Base-by-base conservation (phyloP, 345 rosid species). In the Moricandia arvensis region DNA sequence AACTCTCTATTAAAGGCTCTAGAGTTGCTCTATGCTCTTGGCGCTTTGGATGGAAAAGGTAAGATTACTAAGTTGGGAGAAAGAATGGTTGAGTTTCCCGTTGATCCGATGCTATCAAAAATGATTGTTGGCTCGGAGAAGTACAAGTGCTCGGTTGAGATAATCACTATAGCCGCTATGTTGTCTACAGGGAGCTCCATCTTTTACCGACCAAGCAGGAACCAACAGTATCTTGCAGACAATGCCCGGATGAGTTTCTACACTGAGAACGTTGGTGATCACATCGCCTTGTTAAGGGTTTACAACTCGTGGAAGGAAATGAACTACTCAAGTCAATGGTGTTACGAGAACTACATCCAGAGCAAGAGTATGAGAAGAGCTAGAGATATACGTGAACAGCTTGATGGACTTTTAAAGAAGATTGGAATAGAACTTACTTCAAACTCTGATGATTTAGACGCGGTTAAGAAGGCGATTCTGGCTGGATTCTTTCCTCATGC, bases 301-400 rank as follows among this genome's bases (percentile, higher is more conserved):
- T 95, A 87, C 80, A 84, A 76, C 74, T 80, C 96, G 17, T 95
- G 99, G 99, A 89, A 85, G 84, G 97, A 92, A 75, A 84, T 87
- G 66, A 90, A 95, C 82, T 90, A 77, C 80, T 88, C 96, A 2
- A 89, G 91, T 0, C 96, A 89, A 51, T 95, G 99, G 97, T 95
- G 99, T 79, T 92, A 86, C 34, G 99, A 95, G 80, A 92, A 88
- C 83, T 95, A 83, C 81, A 95, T 92, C 72, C 99, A 95, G 93
- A 97, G 89, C 43, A 83, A 92, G 87, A 92, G 93, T 66, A 90
- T 95, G 93, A 95, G 86, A 66, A 87, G 97, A 65, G 99, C 99
- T 31, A 87, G 97, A 81, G 99, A 95, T 68, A 83, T 92, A 47
- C 80, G 94, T 59, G 97, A 89, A 74, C 99, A 95, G 80, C 77